Evolutionary conservation across 2,329 filamentous ascomycete genomes (phyloP).

Genomic region (Myriosclerotinia curreyana): DNA sequence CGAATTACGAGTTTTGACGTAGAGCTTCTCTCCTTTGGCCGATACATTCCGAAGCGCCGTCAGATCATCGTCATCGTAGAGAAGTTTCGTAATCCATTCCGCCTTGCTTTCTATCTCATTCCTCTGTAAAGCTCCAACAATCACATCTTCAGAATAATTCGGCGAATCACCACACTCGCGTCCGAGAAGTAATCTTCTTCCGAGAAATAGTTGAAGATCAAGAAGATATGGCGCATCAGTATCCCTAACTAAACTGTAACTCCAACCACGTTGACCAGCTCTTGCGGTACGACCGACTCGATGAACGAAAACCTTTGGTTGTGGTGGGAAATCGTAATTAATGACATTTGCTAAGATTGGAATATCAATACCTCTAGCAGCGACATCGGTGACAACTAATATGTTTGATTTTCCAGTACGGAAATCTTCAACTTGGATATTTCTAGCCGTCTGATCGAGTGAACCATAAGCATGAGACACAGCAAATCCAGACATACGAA

Average conservation of each 20-base stretch:
- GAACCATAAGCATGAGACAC: slow-evolving; percentile 95
- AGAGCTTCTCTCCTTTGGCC: slow-evolving; percentile 86
- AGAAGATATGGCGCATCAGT: slow-evolving; percentile 88
- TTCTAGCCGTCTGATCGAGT: slow-evolving; percentile 88
- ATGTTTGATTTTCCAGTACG: slow-evolving; percentile 81
- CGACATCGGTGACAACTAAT: slow-evolving; percentile 93
- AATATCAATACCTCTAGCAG: slow-evolving; percentile 96
- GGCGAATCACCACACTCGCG: slow-evolving; percentile 56
- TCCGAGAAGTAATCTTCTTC: slow-evolving; percentile 76
- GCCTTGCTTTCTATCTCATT: slow-evolving; percentile 70
- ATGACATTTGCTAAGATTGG: slow-evolving; percentile 94
- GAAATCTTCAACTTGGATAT: slow-evolving; percentile 89
- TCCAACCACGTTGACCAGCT: slow-evolving; percentile 90
- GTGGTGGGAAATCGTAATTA: slow-evolving; percentile 97
- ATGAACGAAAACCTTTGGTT: slow-evolving; percentile 95
- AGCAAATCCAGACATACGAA: slow-evolving; percentile 78
- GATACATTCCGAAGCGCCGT: slow-evolving; percentile 68
- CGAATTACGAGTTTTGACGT: slow-evolving; percentile 83
- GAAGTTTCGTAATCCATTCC: slow-evolving; percentile 79
- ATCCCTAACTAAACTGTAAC: slow-evolving; percentile 86
- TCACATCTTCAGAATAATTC: slow-evolving; percentile 78
- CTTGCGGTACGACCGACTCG: slow-evolving; percentile 93
- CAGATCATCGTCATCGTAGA: slow-evolving; percentile 74
- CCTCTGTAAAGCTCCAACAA: slow-evolving; percentile 72
- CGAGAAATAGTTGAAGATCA: slow-evolving; percentile 90